Evolutionary conservation across 2,329 filamentous ascomycete species (phyloP).

Genomic region (Diaporthe sp.): DNA sequence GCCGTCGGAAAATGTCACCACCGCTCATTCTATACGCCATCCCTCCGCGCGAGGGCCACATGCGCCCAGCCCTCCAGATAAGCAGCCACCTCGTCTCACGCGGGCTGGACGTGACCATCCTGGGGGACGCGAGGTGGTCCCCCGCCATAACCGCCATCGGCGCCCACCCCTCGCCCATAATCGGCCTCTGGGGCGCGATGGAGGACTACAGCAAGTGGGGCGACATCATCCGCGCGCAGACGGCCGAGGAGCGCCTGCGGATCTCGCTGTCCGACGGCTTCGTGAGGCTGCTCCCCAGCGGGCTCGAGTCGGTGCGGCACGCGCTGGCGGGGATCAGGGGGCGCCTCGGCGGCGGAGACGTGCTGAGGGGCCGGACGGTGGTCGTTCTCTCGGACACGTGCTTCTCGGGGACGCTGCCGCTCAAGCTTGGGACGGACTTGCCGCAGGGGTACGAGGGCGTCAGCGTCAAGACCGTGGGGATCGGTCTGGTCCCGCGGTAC

Average conservation of each 20-base stretch:
- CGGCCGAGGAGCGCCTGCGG: slow-evolving; percentile 23
- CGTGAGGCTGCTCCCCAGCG: slow-evolving; percentile 32
- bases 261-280: slow-evolving; percentile 24
- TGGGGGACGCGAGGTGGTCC: slow-evolving; percentile 11
- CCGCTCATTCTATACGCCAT: slow-evolving; percentile 35
- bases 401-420: neutral
- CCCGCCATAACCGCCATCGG: slow-evolving; percentile 29
- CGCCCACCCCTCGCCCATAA: slow-evolving; percentile 16
- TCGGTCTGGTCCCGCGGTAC: slow-evolving; percentile 24
- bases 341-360: neutral
- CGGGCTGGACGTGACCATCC: slow-evolving; percentile 33
- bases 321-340: slow-evolving; percentile 11
- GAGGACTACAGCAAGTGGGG: slow-evolving; percentile 22
- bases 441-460: neutral
- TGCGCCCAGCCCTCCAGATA: slow-evolving; percentile 38
- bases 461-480: neutral
- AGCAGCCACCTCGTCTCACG: slow-evolving; percentile 27
- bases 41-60: slow-evolving; percentile 35
- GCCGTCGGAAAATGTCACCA: neutral
- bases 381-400: slow-evolving; percentile 13
- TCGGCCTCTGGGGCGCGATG: slow-evolving; percentile 33
- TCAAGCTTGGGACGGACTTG: slow-evolving; percentile 16
- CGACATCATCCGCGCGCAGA: neutral
- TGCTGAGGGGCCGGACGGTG: neutral
- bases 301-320: slow-evolving; percentile 32